These are phyloP conservation scores for Phytopythium cucurbitacearum DNA, from an alignment of 352 stramenopile species.

Conservation along the genomic window DNA sequence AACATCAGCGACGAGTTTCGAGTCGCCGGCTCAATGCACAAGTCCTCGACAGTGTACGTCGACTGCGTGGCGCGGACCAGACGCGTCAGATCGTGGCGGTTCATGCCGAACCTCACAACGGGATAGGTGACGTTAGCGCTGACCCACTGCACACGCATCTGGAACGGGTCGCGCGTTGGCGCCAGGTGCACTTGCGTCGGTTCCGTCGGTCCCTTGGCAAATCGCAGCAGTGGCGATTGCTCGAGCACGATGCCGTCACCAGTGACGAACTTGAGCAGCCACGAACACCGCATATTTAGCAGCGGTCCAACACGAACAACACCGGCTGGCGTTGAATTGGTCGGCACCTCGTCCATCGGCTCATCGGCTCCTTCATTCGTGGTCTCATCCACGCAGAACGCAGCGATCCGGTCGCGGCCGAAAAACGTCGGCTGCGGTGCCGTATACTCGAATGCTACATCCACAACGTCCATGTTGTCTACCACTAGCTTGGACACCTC, in stretches of 20 bases:
- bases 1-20: slow-evolving; percentile 13
- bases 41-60: slow-evolving; percentile 27
- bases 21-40: slow-evolving; percentile 26
- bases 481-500: slow-evolving; percentile 20
- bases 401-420: slow-evolving; percentile 14
- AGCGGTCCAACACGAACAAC: slow-evolving; percentile 30
- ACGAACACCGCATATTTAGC: slow-evolving; percentile 46
- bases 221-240: slow-evolving; percentile 26
- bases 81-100: slow-evolving; percentile 10
- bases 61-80: slow-evolving; percentile 12
- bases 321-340: slow-evolving; percentile 14
- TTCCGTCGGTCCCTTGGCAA: slow-evolving; percentile 26
- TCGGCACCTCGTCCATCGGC: slow-evolving; percentile 19
- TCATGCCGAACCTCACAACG: slow-evolving; percentile 31
- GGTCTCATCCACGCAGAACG: slow-evolving; percentile 28
- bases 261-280: slow-evolving; percentile 31
- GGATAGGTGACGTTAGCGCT: slow-evolving; percentile 33
- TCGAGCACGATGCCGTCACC: slow-evolving; percentile 18
- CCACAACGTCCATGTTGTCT: slow-evolving; percentile 25
- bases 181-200: slow-evolving; percentile 40
- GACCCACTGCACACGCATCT: slow-evolving; percentile 57
- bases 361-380: slow-evolving; percentile 3
- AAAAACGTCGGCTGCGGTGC: slow-evolving; percentile 21
- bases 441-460: slow-evolving; percentile 34
- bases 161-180: slow-evolving; percentile 19